A percentile compares a stretch with the other conserved stretches of the same genome.
phyloP scores from a whole-genome alignment of 176 grass and related monocot genomes.

The Bolboschoenus planiculmis region DNA sequence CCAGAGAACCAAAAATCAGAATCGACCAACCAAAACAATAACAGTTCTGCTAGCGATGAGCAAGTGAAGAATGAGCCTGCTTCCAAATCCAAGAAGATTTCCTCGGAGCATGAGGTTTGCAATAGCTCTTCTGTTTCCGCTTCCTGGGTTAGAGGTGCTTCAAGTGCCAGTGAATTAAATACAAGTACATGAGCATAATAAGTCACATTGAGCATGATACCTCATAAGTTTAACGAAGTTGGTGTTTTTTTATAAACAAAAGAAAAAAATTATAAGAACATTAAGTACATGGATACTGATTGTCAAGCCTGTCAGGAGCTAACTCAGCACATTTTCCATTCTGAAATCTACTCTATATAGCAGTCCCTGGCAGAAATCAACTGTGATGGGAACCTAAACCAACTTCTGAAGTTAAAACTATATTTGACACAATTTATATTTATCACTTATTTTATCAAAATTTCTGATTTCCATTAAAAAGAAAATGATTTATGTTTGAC shows the following conservation, averaged over 20 bases:
- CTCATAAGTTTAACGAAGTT: neutral
- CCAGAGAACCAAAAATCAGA: neutral
- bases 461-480: neutral
- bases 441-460: neutral
- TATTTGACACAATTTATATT: neutral
- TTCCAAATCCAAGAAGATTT: neutral
- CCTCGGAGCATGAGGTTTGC: constrained; percentile 8
- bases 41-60: neutral
- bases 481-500: neutral
- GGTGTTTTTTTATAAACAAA: neutral
- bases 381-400: neutral
- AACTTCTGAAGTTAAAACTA: neutral
- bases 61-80: constrained; percentile 3
- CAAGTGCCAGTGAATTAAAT: neutral
- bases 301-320: neutral
- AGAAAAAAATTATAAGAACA: neutral
- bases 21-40: constrained; percentile 4
- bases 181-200: neutral
- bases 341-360: neutral
- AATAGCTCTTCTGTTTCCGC: neutral
- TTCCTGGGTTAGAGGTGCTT: neutral
- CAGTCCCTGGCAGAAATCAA: neutral
- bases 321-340: neutral
- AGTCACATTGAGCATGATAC: neutral
- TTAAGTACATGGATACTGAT: neutral